phyloP scores from a whole-genome alignment of 2,329 filamentous ascomycete species.

The Calonectria fujianensis region DNA sequence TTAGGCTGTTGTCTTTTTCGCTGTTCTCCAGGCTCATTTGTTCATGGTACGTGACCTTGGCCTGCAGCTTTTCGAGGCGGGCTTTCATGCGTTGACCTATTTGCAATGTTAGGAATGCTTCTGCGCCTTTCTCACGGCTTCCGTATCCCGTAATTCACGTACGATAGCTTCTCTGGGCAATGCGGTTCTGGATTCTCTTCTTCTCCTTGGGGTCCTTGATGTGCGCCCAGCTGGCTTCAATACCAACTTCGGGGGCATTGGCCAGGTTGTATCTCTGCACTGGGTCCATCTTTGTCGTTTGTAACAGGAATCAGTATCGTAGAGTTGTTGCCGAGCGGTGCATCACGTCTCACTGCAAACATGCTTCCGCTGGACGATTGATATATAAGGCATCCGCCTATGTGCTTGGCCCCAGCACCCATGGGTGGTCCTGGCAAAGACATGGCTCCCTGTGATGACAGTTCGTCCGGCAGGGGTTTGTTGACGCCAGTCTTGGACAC shows the following conservation, averaged over 20 bases:
- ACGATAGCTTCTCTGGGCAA: constrained; percentile 34
- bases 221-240: constrained; percentile 31
- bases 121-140: neutral
- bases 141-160: neutral
- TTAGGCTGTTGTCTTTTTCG: constrained; percentile 9
- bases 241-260: constrained; percentile 22
- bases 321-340: neutral
- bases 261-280: constrained; percentile 25
- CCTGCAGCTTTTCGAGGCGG: constrained; percentile 32
- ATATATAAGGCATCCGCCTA: constrained; percentile 15
- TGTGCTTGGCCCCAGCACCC: neutral
- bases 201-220: constrained; percentile 35
- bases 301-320: neutral
- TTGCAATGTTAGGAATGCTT: constrained; percentile 22
- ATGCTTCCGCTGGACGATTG: constrained; percentile 11
- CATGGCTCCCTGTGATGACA: constrained; percentile 27
- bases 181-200: constrained; percentile 35
- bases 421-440: constrained; percentile 1
- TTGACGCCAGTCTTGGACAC: constrained; percentile 24
- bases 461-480: constrained; percentile 15
- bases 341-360: neutral
- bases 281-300: constrained; percentile 18
- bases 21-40: constrained; percentile 25
- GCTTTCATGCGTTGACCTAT: constrained; percentile 34
- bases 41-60: constrained; percentile 34